A percentile compares a stretch with the other conserved stretches of the same genome.
Conservation (phyloP, 208 protist species). For the Trypanosoma rangeli region DNA sequence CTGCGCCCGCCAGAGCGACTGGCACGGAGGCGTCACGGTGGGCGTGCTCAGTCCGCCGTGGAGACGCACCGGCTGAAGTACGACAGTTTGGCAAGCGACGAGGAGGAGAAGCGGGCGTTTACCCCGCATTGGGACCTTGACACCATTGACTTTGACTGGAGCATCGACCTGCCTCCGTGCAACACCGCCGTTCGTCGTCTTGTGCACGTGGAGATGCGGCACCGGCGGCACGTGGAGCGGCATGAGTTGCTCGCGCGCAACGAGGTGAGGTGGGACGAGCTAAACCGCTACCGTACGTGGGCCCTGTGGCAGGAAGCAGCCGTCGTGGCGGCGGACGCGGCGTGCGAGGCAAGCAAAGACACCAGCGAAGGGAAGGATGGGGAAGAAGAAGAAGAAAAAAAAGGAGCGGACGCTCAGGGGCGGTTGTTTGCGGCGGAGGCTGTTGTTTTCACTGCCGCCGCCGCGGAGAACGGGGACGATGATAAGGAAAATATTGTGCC, state of each 20-base stretch:
- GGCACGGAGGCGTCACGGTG: not conserved
- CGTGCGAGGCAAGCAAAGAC: not conserved
- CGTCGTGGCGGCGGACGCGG: not conserved
- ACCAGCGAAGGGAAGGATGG: too few relatives aligned
- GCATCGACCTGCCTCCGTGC: not conserved
- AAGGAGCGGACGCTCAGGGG: not conserved
- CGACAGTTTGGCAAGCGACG: not conserved
- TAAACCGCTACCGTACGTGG: slow-evolving; percentile 10
- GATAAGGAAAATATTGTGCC: slow-evolving; percentile 23
- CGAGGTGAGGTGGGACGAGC: slow-evolving; percentile 25
- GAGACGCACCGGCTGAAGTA: not conserved
- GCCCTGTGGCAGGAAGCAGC: not conserved
- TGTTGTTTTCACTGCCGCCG: not conserved
- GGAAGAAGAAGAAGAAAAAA: slow-evolving; percentile 1
- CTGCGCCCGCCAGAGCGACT: not conserved
- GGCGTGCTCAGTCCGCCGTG: not conserved
- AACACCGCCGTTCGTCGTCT: not conserved
- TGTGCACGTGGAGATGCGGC: slow-evolving; percentile 13
- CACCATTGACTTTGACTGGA: slow-evolving; percentile 12
- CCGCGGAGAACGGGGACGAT: not conserved
- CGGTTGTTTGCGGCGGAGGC: not conserved
- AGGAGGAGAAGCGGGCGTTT: not conserved
- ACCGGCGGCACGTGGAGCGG: slow-evolving; percentile 18
- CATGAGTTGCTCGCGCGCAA: slow-evolving; percentile 25
- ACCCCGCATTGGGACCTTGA: slow-evolving; percentile 1